Evolutionary conservation across 2,329 filamentous ascomycete species (phyloP).

Genomic region (Apiospora kogelbergensis): DNA sequence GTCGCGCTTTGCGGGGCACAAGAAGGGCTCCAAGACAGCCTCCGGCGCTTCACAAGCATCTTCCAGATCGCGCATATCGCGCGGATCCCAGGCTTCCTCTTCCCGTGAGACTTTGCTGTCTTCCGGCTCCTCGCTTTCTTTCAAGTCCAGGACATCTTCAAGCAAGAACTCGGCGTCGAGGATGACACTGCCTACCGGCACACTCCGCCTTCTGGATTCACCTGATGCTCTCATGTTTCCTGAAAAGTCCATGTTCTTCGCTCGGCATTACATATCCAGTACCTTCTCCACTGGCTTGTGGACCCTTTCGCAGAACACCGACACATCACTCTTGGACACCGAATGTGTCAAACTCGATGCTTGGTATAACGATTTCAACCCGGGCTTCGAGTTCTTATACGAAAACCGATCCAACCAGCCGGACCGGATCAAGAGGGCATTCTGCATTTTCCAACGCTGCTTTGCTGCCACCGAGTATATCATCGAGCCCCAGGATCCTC

Average conservation of each 20-base stretch:
- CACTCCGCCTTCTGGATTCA: neutral
- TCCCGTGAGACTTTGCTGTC: constrained; percentile 1
- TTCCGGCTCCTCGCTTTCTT: neutral
- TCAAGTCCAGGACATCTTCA: neutral
- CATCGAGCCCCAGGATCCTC: constrained; percentile 12
- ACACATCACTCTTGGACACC: neutral
- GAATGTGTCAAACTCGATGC: constrained; percentile 13
- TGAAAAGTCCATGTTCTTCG: constrained; percentile 15
- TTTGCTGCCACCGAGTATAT: constrained; percentile 11
- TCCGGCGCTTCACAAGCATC: neutral
- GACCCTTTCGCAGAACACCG: constrained; percentile 10
- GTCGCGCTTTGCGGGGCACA: neutral
- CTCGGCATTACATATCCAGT: constrained; percentile 14
- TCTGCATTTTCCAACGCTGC: constrained; percentile 9
- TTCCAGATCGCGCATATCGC: neutral
- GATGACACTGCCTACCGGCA: neutral
- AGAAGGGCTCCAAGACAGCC: neutral
- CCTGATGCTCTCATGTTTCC: constrained; percentile 1
- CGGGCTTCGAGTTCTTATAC: constrained; percentile 2
- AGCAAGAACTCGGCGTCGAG: neutral
- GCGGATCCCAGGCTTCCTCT: neutral
- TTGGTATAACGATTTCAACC: constrained; percentile 16
- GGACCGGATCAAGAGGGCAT: neutral
- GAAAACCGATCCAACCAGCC: neutral
- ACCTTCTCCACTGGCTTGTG: constrained; percentile 12